Percentiles rank a stretch among this genome's conserved stretches.
Conservation (phyloP, 1,284 basidiomycete genomes). For the Leucoagaricus sp. region DNA sequence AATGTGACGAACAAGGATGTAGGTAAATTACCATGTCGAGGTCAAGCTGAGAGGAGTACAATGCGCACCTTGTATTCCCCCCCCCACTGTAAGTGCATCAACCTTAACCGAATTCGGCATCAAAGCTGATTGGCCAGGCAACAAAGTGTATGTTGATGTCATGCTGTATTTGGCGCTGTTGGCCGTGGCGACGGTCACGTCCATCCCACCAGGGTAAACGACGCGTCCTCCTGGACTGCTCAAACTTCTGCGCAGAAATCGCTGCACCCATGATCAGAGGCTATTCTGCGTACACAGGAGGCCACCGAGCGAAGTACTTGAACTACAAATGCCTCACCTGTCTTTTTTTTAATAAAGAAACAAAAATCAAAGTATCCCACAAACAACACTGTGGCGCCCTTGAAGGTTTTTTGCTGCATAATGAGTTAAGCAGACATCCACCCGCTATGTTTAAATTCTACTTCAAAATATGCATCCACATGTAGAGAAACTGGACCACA, state of each 20-base stretch:
- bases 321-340: no score
- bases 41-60: constrained; percentile 11
- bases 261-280: no score
- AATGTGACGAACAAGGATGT: constrained; percentile 1
- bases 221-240: neutral
- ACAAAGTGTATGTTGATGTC: neutral
- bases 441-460: no score
- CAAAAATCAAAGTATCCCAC: no score
- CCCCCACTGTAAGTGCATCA: constrained; percentile 10
- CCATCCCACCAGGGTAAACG: neutral
- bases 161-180: neutral
- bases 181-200: neutral
- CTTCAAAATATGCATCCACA: no score
- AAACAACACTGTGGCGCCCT: no score
- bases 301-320: no score
- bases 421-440: no score
- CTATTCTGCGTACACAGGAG: no score
- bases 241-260: neutral
- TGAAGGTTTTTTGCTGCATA: no score
- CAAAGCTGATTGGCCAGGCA: neutral
- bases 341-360: no score
- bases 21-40: constrained; percentile 12
- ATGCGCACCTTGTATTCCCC: constrained; percentile 7
- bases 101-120: constrained; percentile 1
- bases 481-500: no score